Base-by-base conservation (phyloP, 495 filamentous ascomycete genomes). In the Penicillium fimorum region DNA sequence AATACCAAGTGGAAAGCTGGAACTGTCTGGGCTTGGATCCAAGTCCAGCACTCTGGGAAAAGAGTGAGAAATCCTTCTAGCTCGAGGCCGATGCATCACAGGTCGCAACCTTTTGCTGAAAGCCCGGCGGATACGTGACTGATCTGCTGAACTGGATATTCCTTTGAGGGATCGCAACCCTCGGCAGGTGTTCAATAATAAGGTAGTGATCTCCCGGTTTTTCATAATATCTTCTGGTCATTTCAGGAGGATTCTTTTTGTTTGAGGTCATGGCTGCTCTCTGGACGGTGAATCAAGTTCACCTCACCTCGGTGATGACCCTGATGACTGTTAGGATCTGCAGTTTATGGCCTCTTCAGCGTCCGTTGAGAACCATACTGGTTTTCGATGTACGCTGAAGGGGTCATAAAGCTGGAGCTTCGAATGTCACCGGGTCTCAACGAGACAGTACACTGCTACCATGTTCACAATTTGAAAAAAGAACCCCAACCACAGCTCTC, bases 321-420 rank as follows among this genome's bases (percentile, higher is more conserved):
- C 25, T 18, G 35, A 25, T 20, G 20, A 20, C 5, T 40, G 5
- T 25, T 20, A 32, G 18, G 27, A 46, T 32, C 43, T 35, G 42
- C 30, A 43, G 22, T 45, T 13, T 54, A 47, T 54, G 52, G 33
- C 42, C n/a, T n/a, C 32, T 54, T 54, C 52, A 54, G 52, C 52
- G 52, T 54, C 44, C 51, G 18, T 37, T 44, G 52, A 54, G 22
- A 40, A 54, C 29, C 52, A 38, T 35, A 24, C 10, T 37, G 52
- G 42, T 38, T 38, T 22, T 54, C 42, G 44, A 25, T 44, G 52
- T 44, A 54, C 42, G 52, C 52, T 54, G 52, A 54, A 54, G 52
- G 42, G 41, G 41, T 44, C 43, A 54, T 54, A 54, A 15, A 29
- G 20, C 43, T 37, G 42, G 9, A 35, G 43, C 25, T 54, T 13